Percentiles rank a stretch among this genome's conserved stretches.
phyloP scores from a whole-genome alignment of 345 rosid genomes.

The Gossypium stocksii region DNA sequence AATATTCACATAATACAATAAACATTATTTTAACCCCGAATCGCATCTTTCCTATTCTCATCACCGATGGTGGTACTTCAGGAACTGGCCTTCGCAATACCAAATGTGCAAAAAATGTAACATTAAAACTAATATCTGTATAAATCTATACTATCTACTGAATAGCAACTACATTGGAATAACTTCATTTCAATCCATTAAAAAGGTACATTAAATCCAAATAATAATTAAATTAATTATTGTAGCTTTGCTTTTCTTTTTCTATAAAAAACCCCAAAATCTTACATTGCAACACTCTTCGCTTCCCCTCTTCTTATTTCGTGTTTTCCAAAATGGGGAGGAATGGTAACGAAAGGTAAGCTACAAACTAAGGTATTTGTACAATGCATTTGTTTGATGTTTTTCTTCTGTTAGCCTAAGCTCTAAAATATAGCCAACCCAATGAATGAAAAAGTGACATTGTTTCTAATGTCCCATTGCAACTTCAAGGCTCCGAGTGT shows the following conservation, averaged over 20 bases:
- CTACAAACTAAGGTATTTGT: background rate
- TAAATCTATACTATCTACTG: too few relatives aligned
- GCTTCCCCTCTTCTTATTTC: background rate
- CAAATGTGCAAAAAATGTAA: too few relatives aligned
- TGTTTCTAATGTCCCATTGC: background rate
- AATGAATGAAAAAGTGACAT: background rate
- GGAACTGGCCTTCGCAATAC: too few relatives aligned
- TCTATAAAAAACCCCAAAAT: background rate
- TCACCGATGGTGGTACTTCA: too few relatives aligned
- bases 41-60: too few relatives aligned
- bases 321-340: background rate
- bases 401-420: background rate
- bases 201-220: too few relatives aligned
- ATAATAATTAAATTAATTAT: too few relatives aligned
- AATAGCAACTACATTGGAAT: too few relatives aligned
- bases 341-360: background rate
- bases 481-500: slow-evolving; percentile 8
- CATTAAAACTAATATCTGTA: too few relatives aligned
- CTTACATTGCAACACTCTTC: background rate
- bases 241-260: background rate
- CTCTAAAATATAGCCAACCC: background rate
- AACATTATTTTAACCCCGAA: too few relatives aligned
- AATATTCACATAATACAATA: too few relatives aligned
- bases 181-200: too few relatives aligned
- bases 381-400: background rate